Evolutionary conservation across 257 asterid genomes (phyloP).

Genomic region (Solanum neorickii): DNA sequence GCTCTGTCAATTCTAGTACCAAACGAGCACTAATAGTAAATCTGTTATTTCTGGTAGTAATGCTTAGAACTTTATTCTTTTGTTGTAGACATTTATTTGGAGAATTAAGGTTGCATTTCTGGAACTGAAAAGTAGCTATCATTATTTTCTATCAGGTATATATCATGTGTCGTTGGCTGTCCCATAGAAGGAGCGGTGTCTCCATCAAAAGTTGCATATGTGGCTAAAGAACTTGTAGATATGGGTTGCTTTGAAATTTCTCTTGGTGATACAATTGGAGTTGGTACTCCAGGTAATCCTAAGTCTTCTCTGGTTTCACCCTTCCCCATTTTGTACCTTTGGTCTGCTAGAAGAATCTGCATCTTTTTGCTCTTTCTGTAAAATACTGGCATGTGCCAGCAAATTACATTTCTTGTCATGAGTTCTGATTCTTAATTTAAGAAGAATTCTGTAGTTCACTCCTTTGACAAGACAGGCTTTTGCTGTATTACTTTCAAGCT

Average conservation of each 20-base stretch:
- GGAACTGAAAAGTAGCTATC: not conserved
- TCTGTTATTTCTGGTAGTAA: not conserved
- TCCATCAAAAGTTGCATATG: constrained; percentile 76
- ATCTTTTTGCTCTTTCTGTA: not conserved
- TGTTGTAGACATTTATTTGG: not conserved
- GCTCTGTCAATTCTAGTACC: not conserved
- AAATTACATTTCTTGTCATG: not conserved
- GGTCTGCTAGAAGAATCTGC: not conserved
- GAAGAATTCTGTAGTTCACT: not conserved
- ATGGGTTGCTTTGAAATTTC: constrained; percentile 95
- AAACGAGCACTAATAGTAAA: not conserved
- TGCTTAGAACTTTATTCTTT: not conserved
- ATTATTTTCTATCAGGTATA: constrained; percentile 40
- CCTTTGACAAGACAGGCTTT: not conserved
- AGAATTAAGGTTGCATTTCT: not conserved
- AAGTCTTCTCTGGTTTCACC: not conserved
- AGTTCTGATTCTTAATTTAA: not conserved
- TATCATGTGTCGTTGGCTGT: constrained; percentile 94
- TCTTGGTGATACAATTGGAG: constrained; percentile 93
- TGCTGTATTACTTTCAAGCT: not conserved
- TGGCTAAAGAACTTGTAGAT: constrained; percentile 64
- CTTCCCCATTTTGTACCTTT: not conserved
- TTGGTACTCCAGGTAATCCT: constrained; percentile 89
- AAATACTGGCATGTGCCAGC: not conserved
- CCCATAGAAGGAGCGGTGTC: constrained; percentile 86